Conservation (phyloP, 1,284 basidiomycete genomes). For the Ustilago loliicola region DNA sequence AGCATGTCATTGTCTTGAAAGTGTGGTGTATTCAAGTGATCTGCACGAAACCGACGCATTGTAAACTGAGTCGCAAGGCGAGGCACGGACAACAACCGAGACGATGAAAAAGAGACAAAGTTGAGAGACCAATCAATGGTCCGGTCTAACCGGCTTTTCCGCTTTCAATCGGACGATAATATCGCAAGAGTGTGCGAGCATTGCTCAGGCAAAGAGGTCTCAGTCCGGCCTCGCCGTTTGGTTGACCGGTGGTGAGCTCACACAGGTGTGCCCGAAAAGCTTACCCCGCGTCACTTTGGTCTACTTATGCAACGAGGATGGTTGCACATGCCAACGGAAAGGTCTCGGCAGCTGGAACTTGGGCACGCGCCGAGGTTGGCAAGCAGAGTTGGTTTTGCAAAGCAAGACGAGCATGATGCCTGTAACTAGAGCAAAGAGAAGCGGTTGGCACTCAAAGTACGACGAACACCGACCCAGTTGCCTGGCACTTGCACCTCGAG, state of each 20-base stretch:
- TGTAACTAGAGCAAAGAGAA: not conserved
- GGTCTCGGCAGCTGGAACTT: no score
- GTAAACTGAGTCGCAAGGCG: not conserved
- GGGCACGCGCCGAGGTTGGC: no score
- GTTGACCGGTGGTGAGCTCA: not conserved
- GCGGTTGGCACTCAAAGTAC: not conserved
- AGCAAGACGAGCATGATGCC: not conserved
- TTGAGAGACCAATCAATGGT: not conserved
- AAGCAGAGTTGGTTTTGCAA: no score
- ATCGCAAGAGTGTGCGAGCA: not conserved
- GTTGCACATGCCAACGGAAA: not conserved
- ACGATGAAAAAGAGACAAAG: not conserved
- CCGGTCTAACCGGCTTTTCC: constrained; percentile 1
- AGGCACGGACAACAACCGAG: not conserved
- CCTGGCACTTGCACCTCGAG: not conserved
- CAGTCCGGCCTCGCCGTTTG: not conserved
- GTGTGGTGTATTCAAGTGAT: not conserved
- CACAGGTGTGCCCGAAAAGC: constrained; percentile 6
- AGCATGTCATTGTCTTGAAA: not conserved
- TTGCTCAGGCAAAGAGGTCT: not conserved
- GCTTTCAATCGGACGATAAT: not conserved
- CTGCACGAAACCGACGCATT: not conserved
- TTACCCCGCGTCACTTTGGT: constrained; percentile 3
- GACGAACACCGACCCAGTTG: constrained; percentile 5
- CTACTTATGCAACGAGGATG: not conserved